Percentiles rank a stretch among this genome's conserved stretches.
phyloP scores from a whole-genome alignment of 2,329 filamentous ascomycete species.

The Paramyrothecium roridum region DNA sequence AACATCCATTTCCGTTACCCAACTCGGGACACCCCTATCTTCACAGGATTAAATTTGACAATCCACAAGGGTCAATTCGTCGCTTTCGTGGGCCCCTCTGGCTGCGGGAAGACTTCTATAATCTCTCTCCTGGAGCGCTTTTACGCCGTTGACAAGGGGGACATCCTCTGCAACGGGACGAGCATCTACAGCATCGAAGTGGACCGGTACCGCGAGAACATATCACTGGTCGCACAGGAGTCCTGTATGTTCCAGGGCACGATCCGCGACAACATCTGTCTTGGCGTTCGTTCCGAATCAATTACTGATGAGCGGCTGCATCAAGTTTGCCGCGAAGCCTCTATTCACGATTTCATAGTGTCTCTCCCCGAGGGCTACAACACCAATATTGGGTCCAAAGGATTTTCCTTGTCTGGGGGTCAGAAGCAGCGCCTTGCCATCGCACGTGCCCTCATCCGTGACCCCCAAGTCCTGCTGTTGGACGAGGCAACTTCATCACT shows the following conservation, averaged over 20 bases:
- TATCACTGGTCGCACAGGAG: constrained; percentile 20
- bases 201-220: constrained; percentile 12
- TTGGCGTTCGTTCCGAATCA: constrained; percentile 35
- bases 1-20: constrained; percentile 18
- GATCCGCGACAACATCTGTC: constrained; percentile 42
- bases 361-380: constrained; percentile 49
- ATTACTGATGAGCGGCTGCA: constrained; percentile 14
- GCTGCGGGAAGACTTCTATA: constrained; percentile 22
- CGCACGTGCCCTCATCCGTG: constrained; percentile 50
- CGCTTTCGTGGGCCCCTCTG: constrained; percentile 20
- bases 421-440: constrained; percentile 56
- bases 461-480: constrained; percentile 56
- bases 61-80: constrained; percentile 38
- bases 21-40: constrained; percentile 15
- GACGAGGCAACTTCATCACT: constrained; percentile 68
- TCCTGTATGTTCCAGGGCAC: constrained; percentile 29
- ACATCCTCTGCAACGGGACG: constrained; percentile 9
- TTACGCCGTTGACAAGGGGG: constrained; percentile 10
- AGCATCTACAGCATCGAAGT: constrained; percentile 11
- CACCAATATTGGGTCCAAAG: constrained; percentile 49
- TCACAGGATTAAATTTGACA: constrained; percentile 16
- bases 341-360: constrained; percentile 54
- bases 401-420: constrained; percentile 53
- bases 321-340: constrained; percentile 23
- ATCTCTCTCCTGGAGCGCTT: constrained; percentile 24